Base-by-base conservation (phyloP, 257 asterid species). In the Datura wrightii region DNA sequence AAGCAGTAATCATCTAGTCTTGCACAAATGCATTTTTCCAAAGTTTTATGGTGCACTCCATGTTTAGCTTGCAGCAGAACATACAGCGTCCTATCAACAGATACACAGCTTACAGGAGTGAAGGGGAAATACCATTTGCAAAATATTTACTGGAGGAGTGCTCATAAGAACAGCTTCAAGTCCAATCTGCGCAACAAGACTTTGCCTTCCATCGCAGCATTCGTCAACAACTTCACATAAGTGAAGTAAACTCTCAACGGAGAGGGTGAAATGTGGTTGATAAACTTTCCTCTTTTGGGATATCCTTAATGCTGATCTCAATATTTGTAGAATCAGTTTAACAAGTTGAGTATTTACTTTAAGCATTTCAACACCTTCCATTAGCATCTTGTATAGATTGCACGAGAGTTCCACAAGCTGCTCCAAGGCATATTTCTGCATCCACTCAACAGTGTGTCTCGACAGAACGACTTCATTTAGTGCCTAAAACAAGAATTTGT, bases 391-490 rank as follows among this genome's bases (percentile, higher is more conserved):
- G 92, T 86, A 90, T 65, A 94, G 52, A 91, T 90, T 94, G 78
- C 87, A 85, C 34, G 96, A 90, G 87, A 96, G 92, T 86, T 94
- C 98, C 69, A 97, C 88, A 86, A 96, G 97, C 90, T 92, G 98
- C 92, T 93, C 99, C 88, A 92, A 84, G 37, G 96, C 97, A 90
- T 87, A 88, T 82, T 86, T 90, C 86, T 90, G 94, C 92, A 96
- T 87, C 98, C 98, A 96, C 89, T 94, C 93, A 58, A 86, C 84
- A 55, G 87, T 89, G 80, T 90, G 87, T 88, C 94, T 90, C 19
- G 91, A 88, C 50, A 92, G 84, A 84, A 91, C 88, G 8, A 94
- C 74, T 71, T 86, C 88, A 84, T 82, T 87, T 53, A 91, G 91
- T 39, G 91, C 97, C 99, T 96, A 86, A 55, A 83, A 78, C 60